These are phyloP conservation scores for Picochlorum costavermella DNA, from an alignment of 139 green algal genomes.

Conservation along the genomic window DNA sequence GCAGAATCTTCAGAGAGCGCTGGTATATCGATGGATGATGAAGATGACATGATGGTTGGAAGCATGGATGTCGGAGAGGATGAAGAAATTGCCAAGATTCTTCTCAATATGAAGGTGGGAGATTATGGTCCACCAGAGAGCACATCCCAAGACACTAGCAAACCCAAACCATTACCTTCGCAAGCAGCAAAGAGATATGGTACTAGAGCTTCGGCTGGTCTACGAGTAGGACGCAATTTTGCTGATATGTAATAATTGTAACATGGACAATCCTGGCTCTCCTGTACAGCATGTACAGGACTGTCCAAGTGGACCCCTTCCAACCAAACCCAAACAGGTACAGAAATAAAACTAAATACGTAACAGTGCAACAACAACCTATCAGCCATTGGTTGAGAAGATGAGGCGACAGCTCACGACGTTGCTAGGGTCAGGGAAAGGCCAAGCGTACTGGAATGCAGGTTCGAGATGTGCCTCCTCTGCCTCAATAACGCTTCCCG, in stretches of 20 bases:
- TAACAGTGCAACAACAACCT: too few species aligned
- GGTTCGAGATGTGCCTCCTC: too few species aligned
- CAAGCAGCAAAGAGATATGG: constrained; percentile 10
- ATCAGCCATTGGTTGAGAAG: too few species aligned
- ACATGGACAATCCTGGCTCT: too few species aligned
- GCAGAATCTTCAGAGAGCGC: constrained; percentile 7
- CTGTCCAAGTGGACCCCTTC: too few species aligned
- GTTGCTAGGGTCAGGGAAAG: too few species aligned
- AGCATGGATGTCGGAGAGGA: constrained; percentile 10
- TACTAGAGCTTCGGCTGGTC: constrained; percentile 9
- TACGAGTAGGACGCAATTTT: constrained; percentile 4
- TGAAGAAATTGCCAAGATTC: constrained; percentile 8
- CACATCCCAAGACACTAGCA: not conserved
- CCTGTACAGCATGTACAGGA: too few species aligned
- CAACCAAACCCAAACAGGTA: too few species aligned
- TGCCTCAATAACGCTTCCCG: constrained; percentile 26
- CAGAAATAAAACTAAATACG: too few species aligned
- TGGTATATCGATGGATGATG: constrained; percentile 3
- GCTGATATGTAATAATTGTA: not conserved
- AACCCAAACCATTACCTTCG: not conserved
- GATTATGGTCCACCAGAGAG: not conserved
- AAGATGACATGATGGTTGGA: constrained; percentile 13
- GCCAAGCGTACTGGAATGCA: too few species aligned
- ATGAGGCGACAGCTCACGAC: not conserved
- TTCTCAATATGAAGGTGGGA: constrained; percentile 2